Percentiles rank a stretch among this genome's conserved stretches.
Conservation (phyloP, 148 eudicot genomes). For the Silene conica region DNA sequence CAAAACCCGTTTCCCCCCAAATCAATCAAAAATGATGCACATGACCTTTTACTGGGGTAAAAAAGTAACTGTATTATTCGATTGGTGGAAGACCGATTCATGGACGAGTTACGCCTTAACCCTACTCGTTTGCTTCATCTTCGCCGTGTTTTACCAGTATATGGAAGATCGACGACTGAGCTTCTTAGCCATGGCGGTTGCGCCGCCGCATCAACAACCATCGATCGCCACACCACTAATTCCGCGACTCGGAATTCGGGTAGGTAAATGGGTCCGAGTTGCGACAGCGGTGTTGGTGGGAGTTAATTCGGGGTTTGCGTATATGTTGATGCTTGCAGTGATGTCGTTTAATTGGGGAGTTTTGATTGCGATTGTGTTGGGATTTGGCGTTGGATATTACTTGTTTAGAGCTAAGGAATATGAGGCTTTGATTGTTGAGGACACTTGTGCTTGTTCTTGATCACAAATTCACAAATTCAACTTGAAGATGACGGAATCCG, state of each 20-base stretch:
- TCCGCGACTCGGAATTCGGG: conserved; percentile 5
- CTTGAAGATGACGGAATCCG: too few species aligned
- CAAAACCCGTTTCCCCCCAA: neutral
- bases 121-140: conserved; percentile 37
- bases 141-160: conserved; percentile 50
- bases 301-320: conserved; percentile 41
- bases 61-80: conserved; percentile 36
- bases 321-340: conserved; percentile 45
- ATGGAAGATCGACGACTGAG: conserved; percentile 43
- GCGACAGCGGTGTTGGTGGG: conserved; percentile 37
- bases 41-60: conserved; percentile 64
- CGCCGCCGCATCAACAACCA: conserved; percentile 6
- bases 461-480: too few species aligned
- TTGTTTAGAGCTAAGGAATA: conserved; percentile 32
- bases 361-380: conserved; percentile 34
- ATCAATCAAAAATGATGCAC: conserved; percentile 44
- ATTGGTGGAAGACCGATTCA: conserved; percentile 44
- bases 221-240: conserved; percentile 20
- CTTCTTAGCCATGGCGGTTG: conserved; percentile 6
- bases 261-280: conserved; percentile 20
- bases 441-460: conserved; percentile 49
- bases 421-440: conserved; percentile 26
- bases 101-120: conserved; percentile 37
- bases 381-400: conserved; percentile 42
- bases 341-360: conserved; percentile 57